phyloP scores from a whole-genome alignment of 768 basidiomycete species.

The Leccinum obscurum region DNA sequence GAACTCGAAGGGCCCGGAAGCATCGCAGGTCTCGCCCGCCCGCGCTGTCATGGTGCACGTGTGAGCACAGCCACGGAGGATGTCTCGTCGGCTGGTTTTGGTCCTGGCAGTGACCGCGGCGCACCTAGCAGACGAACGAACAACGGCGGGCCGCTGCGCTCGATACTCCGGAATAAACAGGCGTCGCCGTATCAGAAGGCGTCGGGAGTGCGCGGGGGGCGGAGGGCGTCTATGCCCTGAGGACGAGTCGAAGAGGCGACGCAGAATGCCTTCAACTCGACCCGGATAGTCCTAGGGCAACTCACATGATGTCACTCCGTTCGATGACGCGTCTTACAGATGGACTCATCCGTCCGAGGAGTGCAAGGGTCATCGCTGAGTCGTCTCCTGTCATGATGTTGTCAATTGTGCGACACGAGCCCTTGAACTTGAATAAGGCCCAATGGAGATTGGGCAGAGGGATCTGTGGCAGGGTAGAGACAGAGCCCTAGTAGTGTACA shows the following conservation, averaged over 20 bases:
- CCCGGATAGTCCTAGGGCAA: neutral
- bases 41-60: neutral
- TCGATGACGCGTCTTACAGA: neutral
- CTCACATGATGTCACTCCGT: neutral
- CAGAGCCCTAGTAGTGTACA: neutral
- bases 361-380: neutral
- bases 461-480: neutral
- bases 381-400: neutral
- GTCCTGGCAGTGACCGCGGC: neutral
- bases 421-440: neutral
- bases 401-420: neutral
- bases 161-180: conserved; percentile 17
- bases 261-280: neutral
- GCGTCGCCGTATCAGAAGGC: conserved; percentile 12
- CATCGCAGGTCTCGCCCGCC: neutral
- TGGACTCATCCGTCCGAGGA: neutral
- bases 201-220: neutral
- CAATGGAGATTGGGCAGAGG: neutral
- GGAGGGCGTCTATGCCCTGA: conserved; percentile 13
- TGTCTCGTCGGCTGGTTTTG: neutral
- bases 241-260: neutral
- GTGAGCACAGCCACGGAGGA: neutral
- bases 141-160: conserved; percentile 11
- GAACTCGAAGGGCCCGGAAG: neutral
- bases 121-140: neutral